Evolutionary conservation across 805 yeast species (phyloP).

Genomic region (Pichia ethanolica): DNA sequence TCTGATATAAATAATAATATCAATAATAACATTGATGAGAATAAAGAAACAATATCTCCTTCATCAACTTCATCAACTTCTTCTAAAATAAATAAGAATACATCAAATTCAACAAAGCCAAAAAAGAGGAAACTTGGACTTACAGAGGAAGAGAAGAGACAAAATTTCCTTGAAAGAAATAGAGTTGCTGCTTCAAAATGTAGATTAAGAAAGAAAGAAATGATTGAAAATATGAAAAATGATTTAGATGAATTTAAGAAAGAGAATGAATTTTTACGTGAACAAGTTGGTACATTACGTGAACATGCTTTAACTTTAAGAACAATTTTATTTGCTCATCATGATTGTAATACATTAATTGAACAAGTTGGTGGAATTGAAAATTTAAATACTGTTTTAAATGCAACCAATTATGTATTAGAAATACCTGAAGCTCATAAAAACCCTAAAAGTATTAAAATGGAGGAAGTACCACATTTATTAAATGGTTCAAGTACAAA

Average conservation of each 20-base stretch:
- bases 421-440: constrained; percentile 13
- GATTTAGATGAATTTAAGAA: constrained; percentile 63
- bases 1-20: no score
- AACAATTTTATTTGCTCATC: constrained; percentile 41
- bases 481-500: constrained; percentile 8
- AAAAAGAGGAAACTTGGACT: neutral
- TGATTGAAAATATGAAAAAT: constrained; percentile 72
- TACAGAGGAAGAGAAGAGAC: constrained; percentile 63
- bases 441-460: constrained; percentile 1
- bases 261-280: constrained; percentile 60
- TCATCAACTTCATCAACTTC: neutral
- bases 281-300: constrained; percentile 49
- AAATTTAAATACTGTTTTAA: constrained; percentile 35
- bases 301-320: constrained; percentile 49
- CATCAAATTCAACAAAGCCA: neutral
- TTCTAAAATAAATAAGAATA: no score
- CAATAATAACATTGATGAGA: no score
- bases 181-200: constrained; percentile 96
- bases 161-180: constrained; percentile 80
- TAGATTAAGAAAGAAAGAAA: constrained; percentile 88
- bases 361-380: constrained; percentile 42
- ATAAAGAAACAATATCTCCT: no score
- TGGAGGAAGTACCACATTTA: constrained; percentile 9
- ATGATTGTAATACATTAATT: constrained; percentile 36
- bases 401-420: constrained; percentile 24